These are phyloP conservation scores for Sclerotinia spermophila DNA, from an alignment of 2,329 filamentous ascomycete genomes.

Conservation along the genomic window DNA sequence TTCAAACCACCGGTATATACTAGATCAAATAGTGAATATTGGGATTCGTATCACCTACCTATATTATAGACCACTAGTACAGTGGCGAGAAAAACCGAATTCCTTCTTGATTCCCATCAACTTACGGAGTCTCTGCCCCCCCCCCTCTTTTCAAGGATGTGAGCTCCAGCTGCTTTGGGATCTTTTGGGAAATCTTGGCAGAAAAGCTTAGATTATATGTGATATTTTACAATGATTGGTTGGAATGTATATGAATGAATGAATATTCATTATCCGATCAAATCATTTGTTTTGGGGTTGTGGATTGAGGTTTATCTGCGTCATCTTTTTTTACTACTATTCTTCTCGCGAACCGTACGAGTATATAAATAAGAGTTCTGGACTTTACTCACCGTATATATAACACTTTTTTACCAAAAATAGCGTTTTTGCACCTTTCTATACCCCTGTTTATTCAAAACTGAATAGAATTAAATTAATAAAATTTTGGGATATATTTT, in stretches of 20 bases:
- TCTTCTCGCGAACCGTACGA: no score
- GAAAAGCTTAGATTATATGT: conserved; percentile 1
- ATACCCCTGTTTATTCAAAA: no score
- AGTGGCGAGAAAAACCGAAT: neutral
- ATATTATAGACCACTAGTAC: neutral
- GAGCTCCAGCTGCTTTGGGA: neutral
- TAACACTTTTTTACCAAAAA: no score
- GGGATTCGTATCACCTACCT: neutral
- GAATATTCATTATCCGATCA: neutral
- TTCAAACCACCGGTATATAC: neutral
- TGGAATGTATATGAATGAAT: neutral
- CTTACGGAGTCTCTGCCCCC: neutral
- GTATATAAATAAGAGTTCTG: no score
- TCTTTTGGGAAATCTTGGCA: neutral
- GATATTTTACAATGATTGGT: neutral
- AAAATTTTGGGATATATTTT: no score
- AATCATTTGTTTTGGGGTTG: neutral
- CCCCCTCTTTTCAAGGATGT: neutral
- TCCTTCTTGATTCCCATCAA: neutral
- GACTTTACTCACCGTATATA: no score
- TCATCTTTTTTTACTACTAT: no score
- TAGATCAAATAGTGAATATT: neutral
- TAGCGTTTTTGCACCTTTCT: no score
- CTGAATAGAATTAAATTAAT: no score
- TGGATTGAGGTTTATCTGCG: neutral